Conservation (phyloP, 768 basidiomycete species). For the Amanita pallidorosea region DNA sequence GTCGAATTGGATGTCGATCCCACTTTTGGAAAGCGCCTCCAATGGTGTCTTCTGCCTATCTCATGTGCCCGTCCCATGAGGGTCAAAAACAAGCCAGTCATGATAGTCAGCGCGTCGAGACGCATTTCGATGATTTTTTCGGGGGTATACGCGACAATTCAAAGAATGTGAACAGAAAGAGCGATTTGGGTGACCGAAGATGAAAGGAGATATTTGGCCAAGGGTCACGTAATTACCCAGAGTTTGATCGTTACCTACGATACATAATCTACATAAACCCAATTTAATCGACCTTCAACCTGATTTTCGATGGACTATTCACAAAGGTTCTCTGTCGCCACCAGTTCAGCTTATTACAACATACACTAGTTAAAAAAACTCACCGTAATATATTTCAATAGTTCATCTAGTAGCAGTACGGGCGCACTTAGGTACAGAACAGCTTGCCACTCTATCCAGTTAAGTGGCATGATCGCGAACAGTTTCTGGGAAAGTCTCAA, state of each 20-base stretch:
- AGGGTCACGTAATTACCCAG: too few relatives aligned
- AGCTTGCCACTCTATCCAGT: constrained; percentile 93
- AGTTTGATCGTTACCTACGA: background rate
- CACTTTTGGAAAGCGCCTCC: background rate
- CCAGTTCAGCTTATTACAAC: background rate
- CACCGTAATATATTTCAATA: constrained; percentile 77
- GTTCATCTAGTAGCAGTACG: constrained; percentile 83
- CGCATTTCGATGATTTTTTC: background rate
- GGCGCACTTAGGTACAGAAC: constrained; percentile 83
- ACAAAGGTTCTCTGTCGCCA: constrained; percentile 33
- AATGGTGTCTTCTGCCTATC: background rate
- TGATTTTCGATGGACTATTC: constrained; percentile 27
- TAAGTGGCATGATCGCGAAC: constrained; percentile 89
- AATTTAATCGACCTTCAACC: constrained; percentile 25
- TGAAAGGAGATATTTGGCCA: too few relatives aligned
- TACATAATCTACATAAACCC: constrained; percentile 6
- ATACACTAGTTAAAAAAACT: constrained; percentile 15
- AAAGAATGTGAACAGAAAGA: background rate
- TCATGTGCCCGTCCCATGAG: background rate
- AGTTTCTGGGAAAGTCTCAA: constrained; percentile 37
- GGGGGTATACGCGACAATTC: too few relatives aligned
- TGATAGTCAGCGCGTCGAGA: background rate
- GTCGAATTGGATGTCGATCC: background rate
- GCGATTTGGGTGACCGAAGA: background rate
- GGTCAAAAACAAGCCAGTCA: background rate